These are phyloP conservation scores for Reticulascus tulasneorum DNA, from an alignment of 2,329 filamentous ascomycete genomes.

Conservation along the genomic window DNA sequence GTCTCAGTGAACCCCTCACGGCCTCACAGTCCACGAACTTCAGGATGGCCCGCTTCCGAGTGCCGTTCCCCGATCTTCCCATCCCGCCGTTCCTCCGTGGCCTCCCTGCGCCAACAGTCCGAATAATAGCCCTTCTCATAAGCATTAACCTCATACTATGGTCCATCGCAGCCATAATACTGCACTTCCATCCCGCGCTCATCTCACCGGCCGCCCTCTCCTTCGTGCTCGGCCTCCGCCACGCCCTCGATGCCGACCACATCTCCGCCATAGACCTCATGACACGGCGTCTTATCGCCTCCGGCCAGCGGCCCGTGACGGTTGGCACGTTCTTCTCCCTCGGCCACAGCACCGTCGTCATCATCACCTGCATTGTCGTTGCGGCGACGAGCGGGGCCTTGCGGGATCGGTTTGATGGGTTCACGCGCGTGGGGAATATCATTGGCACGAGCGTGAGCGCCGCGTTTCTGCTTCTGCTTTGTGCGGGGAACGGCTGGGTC, in stretches of 20 bases:
- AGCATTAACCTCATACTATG: slow-evolving; percentile 51
- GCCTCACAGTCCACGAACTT: no score
- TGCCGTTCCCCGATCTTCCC: slow-evolving; percentile 13
- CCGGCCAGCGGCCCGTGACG: slow-evolving; percentile 80
- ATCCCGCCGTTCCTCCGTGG: slow-evolving; percentile 23
- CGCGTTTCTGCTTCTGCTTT: slow-evolving; percentile 76
- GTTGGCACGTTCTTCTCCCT: slow-evolving; percentile 94
- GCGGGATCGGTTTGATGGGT: slow-evolving; percentile 73
- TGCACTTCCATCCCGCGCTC: slow-evolving; percentile 55
- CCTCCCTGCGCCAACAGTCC: slow-evolving; percentile 30
- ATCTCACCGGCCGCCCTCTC: slow-evolving; percentile 78
- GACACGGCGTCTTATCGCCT: slow-evolving; percentile 82
- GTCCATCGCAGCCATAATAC: slow-evolving; percentile 48
- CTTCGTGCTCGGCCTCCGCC: slow-evolving; percentile 84
- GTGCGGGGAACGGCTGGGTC: slow-evolving; percentile 81
- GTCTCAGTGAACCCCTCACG: no score
- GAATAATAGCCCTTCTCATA: slow-evolving; percentile 48
- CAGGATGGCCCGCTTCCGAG: slow-evolving; percentile 12
- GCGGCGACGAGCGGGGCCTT: slow-evolving; percentile 86
- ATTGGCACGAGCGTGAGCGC: slow-evolving; percentile 87
- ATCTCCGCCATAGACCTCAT: slow-evolving; percentile 84
- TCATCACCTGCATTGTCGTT: slow-evolving; percentile 86
- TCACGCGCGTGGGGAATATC: slow-evolving; percentile 77
- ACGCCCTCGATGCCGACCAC: slow-evolving; percentile 98
- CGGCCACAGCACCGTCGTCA: slow-evolving; percentile 88